Evolutionary conservation across 768 basidiomycete species (phyloP).

Genomic region (Mycena maculata): DNA sequence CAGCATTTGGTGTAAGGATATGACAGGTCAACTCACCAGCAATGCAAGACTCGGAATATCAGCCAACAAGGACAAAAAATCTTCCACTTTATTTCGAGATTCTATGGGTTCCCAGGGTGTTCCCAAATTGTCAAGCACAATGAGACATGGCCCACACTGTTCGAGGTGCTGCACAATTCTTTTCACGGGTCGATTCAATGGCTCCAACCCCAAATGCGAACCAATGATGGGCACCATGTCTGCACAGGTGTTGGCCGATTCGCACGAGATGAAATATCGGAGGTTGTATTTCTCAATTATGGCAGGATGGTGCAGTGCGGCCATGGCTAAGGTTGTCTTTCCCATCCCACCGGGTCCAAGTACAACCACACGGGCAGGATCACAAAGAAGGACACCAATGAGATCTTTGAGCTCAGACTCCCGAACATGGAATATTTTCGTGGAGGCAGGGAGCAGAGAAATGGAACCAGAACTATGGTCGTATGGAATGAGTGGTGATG

Average conservation of each 20-base stretch:
- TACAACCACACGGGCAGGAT: not conserved
- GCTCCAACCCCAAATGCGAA: not conserved
- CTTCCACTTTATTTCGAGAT: not conserved
- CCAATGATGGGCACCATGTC: not conserved
- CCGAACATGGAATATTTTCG: not conserved
- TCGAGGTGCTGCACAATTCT: not conserved
- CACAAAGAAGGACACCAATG: not conserved
- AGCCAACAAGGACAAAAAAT: not conserved
- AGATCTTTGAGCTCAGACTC: not conserved
- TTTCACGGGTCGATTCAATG: not conserved
- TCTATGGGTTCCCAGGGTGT: slow-evolving; percentile 1
- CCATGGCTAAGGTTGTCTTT: not conserved
- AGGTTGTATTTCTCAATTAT: not conserved
- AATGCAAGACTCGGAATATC: not conserved
- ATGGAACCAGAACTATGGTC: not conserved
- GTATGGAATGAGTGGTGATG: not conserved
- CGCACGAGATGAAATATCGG: not conserved
- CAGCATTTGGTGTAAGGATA: not conserved
- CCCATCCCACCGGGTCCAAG: no score
- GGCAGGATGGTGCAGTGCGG: not conserved
- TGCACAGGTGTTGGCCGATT: not conserved
- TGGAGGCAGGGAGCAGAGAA: not conserved
- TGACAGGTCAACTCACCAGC: not conserved
- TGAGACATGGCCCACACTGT: not conserved
- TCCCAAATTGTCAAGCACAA: slow-evolving; percentile 1